Evolutionary conservation across 2,329 filamentous ascomycete genomes (phyloP), one percentile per base, ranked within the genome.

Genomic region (Botrytis medusae): DNA sequence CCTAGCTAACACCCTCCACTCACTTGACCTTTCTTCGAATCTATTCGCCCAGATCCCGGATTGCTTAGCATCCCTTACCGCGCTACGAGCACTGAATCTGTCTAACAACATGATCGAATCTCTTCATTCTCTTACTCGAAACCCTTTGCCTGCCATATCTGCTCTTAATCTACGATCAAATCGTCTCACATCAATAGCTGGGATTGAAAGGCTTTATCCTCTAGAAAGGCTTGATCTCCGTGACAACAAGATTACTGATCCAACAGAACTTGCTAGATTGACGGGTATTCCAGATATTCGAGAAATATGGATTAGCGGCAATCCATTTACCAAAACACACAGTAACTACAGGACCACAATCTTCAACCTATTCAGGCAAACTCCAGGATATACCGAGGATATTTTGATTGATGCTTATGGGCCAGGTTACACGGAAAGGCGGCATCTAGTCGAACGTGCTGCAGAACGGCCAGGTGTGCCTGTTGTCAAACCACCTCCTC

Each of bases 101-200:
- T 97, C 95, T 6, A 93, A 97, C 79, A 98, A 95, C 86, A 98
- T 98, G 95, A 98, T 99, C 76, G 93, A 95, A 78, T 96, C 94
- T 25, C 86, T 99, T 72, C 93, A 97, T 79, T 97, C 95, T 2
- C 86, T 99, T 60, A 91, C 91, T 2, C 90, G 92, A 76, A 96
- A 92, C 79, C 94, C 96, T 20, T 87, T 99, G 8, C 95, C 96
- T 42, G 95, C 96, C 32, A 97, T 99, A 75, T 97, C 93, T 1
- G 95, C 95, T 1, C 86, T 99, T 73, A 98, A 98, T 79, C 88
- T 99, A 72, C 91, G 95, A 73, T 93, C 90, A 68, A 99, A 99
- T 81, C 90, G 95, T 63, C 87, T 99, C 74, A 88, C 90, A 74
- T 97, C 94, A 2, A 88, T 99, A 74, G 94, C 94, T 44, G 96